Evolutionary conservation across 225 moss, liverwort and hornwort species (phyloP), one percentile per base, ranked within the genome.

Genomic region (Bryoerythrophyllum caledonicum): DNA sequence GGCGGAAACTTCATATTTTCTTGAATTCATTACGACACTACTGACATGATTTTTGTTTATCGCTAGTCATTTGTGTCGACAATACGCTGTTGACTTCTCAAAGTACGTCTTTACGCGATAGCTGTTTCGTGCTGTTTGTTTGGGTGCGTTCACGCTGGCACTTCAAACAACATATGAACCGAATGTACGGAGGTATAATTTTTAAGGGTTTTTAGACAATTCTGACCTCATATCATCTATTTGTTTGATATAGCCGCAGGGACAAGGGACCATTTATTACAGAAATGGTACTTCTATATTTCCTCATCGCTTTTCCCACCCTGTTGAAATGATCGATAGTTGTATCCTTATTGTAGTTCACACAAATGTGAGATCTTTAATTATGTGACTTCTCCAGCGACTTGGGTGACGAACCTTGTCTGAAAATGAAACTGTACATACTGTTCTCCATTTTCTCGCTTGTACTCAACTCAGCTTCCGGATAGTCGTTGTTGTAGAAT

Each of bases 211-310:
- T 14, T 53, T 51, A 24, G 67, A 44, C 19, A 60, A 34, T 46
- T 72, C 76, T 74, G 63, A 73, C 76, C 53, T 73, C 64, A 21
- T n/a, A 65, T 70, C 27, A 69, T 77, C 60, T 43, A 74, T 62
- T 75, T 74, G 52, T 65, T 81, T 81, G 72, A 74, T 63, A 43
- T 52, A 67, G 60, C 68, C 76, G 81, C 83, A 87, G 87, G 87
- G 81, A 79, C 78, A 74, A 67, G 71, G 79, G 73, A 71, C 79
- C 82, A 79, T 74, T 76, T 74, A 58, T 81, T 71, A 34, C 74
- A 74, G 37, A 74, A 79, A 76, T 84, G 87, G 81, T 88, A 85
- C 82, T 80, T 57, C 11, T 68, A 67, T 75, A 80, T 62, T 72
- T 79, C 69, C 69, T 49, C 28, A 61, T 61, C 57, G 44, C 76